A percentile compares a stretch with the other conserved stretches of the same genome.
Conservation (phyloP, 192 early-diverging fungal genomes). For the Backusella tuberculispora region DNA sequence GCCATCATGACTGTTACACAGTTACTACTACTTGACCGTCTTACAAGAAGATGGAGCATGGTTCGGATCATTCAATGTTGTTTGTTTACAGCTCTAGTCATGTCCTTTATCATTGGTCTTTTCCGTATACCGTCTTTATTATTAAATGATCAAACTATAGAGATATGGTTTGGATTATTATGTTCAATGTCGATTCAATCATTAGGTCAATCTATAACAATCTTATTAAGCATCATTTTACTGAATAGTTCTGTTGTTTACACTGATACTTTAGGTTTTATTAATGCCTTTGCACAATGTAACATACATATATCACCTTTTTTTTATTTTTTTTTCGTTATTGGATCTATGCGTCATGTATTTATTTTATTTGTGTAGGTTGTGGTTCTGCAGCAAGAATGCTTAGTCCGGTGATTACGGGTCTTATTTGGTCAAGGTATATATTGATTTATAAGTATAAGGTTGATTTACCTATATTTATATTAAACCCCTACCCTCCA, state of each 20-base stretch:
- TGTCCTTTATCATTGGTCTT: slow-evolving; percentile 23
- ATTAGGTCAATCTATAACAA: slow-evolving; percentile 37
- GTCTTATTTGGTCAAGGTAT: slow-evolving; percentile 59
- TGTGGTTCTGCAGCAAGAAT: slow-evolving; percentile 37
- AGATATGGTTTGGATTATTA: slow-evolving; percentile 39
- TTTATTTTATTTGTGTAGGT: not conserved
- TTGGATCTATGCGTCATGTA: not conserved
- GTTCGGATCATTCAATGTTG: slow-evolving; percentile 46
- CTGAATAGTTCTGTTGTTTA: slow-evolving; percentile 52
- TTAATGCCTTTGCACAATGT: slow-evolving; percentile 62
- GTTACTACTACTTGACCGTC: slow-evolving; percentile 47
- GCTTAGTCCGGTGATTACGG: slow-evolving; percentile 54
- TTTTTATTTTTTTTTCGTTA: too few relatives aligned
- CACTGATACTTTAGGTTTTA: slow-evolving; percentile 46
- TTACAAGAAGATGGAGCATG: slow-evolving; percentile 50
- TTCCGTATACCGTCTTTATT: slow-evolving; percentile 1
- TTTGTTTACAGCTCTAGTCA: slow-evolving; percentile 4
- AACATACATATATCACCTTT: not conserved
- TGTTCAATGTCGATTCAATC: slow-evolving; percentile 25
- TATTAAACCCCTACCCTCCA: not conserved
- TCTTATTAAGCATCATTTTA: slow-evolving; percentile 49
- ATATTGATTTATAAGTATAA: slow-evolving; percentile 11
- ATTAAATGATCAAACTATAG: not conserved
- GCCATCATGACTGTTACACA: slow-evolving; percentile 51
- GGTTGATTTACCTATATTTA: not conserved